Evolutionary conservation across 192 early-diverging fungal genomes (phyloP), one percentile per base, ranked within the genome.

Genomic region (Spizellomyces punctatus): DNA sequence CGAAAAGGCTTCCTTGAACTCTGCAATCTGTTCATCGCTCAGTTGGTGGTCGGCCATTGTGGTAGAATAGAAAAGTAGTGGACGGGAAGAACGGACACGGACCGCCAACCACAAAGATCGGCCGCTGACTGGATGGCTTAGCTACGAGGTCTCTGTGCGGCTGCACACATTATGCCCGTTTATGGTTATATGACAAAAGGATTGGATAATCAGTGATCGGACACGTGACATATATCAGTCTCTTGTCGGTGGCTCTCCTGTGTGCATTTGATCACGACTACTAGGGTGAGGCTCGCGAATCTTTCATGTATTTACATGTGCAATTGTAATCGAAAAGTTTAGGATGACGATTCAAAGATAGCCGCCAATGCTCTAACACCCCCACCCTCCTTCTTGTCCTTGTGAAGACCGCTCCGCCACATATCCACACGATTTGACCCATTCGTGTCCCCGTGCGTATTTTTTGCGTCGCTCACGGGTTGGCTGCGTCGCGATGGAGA

Each of bases 1-100:
- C 7, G 85, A 80, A 76, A 93, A 93, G 22, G 93, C 90, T 72
- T 93, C 92, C 78, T 87, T 88, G 66, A 79, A 79, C 63, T 93
- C 91, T 58, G 85, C 84, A 73, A 92, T 91, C 79, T 93, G 90
- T 48, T 76, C 83, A 71, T 93, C 88, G 49, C 85, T 85, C 52
- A 93, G 81, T 83, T 89, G 88, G 21, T 5, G n/a, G n/a, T 56
- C 22, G 14, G 17, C 59, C 59, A 19, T 42, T 4, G 42, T 9
- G 6, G 16, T 19, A 41, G 22, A 42, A 61, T 61, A 41, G 21
- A 61, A 9, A 61, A 17, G n/a, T 19, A 36, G 50, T 54, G 17
- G 12, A 54, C 14, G 50, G 14, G 50, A 54, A 36, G 27, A 36
- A 36, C 27, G 27, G 0, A 36, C 27, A 36, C 27, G 27, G 27